Conservation (phyloP, 2,329 filamentous ascomycete species). For the Colletotrichum spinosum region DNA sequence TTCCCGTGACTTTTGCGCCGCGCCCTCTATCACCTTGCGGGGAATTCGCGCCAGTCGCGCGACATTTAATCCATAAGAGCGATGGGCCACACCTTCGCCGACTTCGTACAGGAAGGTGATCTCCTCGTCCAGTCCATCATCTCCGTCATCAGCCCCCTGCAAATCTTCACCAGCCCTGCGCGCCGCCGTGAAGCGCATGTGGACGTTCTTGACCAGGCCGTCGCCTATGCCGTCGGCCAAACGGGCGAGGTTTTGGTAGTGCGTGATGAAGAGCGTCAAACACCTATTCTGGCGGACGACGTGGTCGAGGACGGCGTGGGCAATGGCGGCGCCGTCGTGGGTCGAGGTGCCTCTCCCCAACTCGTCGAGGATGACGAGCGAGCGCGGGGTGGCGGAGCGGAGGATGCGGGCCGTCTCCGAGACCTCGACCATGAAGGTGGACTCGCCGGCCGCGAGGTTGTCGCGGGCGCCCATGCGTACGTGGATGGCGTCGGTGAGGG, state of each 20-base stretch:
- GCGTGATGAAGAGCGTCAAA: conserved; percentile 94
- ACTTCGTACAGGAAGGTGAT: conserved; percentile 97
- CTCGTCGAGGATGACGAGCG: conserved; percentile 93
- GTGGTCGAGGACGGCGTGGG: conserved; percentile 88
- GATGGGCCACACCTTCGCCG: conserved; percentile 88
- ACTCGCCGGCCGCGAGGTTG: conserved; percentile 94
- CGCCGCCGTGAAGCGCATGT: conserved; percentile 84
- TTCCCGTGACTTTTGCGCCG: conserved; percentile 81
- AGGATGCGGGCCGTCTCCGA: conserved; percentile 93
- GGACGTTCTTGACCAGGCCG: conserved; percentile 81
- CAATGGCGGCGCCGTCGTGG: conserved; percentile 96
- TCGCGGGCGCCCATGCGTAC: conserved; percentile 97
- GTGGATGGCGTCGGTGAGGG: conserved; percentile 90
- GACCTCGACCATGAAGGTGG: conserved; percentile 98
- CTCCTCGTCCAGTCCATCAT: conserved; percentile 70
- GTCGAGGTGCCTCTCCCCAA: conserved; percentile 93
- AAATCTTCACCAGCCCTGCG: conserved; percentile 37
- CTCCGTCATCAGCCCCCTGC: conserved; percentile 37
- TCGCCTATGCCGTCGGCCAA: conserved; percentile 75
- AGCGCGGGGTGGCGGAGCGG: conserved; percentile 85
- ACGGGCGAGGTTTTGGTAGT: conserved; percentile 87
- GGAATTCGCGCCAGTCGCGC: conserved; percentile 88
- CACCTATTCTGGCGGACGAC: conserved; percentile 80
- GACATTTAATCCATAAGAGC: conserved; percentile 95
- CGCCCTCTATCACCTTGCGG: conserved; percentile 79